These are phyloP conservation scores for Bacidia gigantensis DNA, from an alignment of 495 filamentous ascomycete genomes.

Conservation along the genomic window DNA sequence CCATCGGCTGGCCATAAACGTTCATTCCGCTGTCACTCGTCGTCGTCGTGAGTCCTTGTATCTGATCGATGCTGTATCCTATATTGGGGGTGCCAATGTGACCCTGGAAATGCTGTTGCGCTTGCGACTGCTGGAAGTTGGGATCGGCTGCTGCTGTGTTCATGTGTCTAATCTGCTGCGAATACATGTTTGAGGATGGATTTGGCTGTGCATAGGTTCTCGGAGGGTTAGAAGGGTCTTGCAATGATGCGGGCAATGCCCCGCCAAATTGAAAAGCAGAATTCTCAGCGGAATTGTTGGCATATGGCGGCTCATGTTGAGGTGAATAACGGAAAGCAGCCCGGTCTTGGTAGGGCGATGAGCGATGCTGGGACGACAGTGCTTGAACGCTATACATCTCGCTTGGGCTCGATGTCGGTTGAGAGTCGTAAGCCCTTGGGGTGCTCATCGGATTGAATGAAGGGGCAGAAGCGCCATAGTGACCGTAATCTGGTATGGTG, in stretches of 20 bases:
- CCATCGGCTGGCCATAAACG: neutral
- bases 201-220: neutral
- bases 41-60: neutral
- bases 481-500: conserved; percentile 7
- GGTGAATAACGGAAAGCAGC: conserved; percentile 9
- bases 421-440: neutral
- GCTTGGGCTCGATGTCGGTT: conserved; percentile 10
- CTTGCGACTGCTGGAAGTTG: neutral
- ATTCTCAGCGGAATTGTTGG: conserved; percentile 4
- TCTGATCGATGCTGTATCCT: neutral
- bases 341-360: conserved; percentile 6
- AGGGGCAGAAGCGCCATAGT: conserved; percentile 7
- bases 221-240: neutral
- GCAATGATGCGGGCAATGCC: neutral
- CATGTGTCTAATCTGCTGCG: neutral
- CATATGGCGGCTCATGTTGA: conserved; percentile 11
- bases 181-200: neutral
- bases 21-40: neutral
- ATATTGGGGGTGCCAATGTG: neutral
- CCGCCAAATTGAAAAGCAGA: conserved; percentile 3
- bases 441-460: conserved; percentile 14
- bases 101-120: neutral
- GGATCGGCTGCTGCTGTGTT: neutral
- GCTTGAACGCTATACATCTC: conserved; percentile 10
- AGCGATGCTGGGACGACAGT: conserved; percentile 13